These are phyloP conservation scores for Chaetomium strumarium DNA, from an alignment of 2,329 filamentous ascomycete species.

Conservation along the genomic window DNA sequence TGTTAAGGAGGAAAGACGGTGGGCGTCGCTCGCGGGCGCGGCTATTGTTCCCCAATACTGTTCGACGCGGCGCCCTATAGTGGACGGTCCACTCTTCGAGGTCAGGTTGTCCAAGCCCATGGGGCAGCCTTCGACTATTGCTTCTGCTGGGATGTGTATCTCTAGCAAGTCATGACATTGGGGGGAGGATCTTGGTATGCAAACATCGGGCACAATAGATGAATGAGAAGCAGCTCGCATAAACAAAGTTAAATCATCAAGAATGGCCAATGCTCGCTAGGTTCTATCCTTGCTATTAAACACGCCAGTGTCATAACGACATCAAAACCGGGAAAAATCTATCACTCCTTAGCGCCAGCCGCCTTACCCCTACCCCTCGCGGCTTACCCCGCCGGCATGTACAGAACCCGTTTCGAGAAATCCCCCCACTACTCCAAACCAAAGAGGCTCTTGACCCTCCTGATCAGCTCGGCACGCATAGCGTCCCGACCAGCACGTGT, in stretches of 20 bases:
- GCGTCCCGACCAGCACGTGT: constrained; percentile 57
- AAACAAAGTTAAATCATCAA: not conserved
- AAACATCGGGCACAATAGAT: not conserved
- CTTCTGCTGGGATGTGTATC: too few relatives aligned
- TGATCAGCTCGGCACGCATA: constrained; percentile 55
- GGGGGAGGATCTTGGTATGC: too few relatives aligned
- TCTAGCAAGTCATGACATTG: too few relatives aligned
- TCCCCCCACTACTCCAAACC: constrained; percentile 27
- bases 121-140: too few relatives aligned
- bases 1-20: too few relatives aligned
- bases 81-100: too few relatives aligned
- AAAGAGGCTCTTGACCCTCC: constrained; percentile 44
- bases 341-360: not conserved
- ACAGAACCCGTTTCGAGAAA: not conserved
- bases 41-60: too few relatives aligned
- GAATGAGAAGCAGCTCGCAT: not conserved
- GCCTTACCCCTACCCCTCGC: not conserved
- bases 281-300: not conserved
- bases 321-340: not conserved
- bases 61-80: too few relatives aligned
- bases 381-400: not conserved
- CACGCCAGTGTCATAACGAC: not conserved
- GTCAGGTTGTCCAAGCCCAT: too few relatives aligned
- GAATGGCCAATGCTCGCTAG: not conserved
- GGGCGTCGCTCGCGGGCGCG: too few relatives aligned